Evolutionary conservation across 2,329 filamentous ascomycete species (phyloP), one percentile per base, ranked within the genome.

Genomic region (Pezicula rhizophila): DNA sequence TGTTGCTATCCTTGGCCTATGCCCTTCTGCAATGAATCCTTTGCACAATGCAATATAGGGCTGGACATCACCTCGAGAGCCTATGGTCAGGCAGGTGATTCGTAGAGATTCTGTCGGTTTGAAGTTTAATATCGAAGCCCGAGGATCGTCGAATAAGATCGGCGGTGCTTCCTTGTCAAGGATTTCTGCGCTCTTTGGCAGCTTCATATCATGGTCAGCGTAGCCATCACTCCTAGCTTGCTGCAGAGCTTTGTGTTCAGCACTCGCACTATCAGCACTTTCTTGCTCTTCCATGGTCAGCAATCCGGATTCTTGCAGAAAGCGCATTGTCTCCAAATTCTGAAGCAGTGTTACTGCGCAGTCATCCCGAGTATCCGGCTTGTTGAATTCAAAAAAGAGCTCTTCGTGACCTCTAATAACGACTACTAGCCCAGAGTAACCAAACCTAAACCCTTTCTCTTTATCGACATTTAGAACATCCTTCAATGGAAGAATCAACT

Each of bases 31-130:
- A 38, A 95, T 68, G 2, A 99, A 72, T 0, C 88, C 89, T 64
- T 96, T 96, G 71, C 93, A 96, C 1, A 99, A 74, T 0, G 93
- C 90, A 64, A 99, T 97, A 65, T 97, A 99, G 1, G 93, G 93
- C 65, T 99, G 93, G 4, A 99, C 92, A 64, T 99, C 93, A 20
- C 93, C 93, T 51, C 93, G 80, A 11, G 92, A 96, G 14, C 93
- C 93, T 54, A 99, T 99, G 0, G 93, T 99, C 34, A 99, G 73
- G 64, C 93, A 99, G 1, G 92, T 96, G 51, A 99, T 87, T 17
- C 77, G 84, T 64, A 99, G 72, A 2, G 91, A 75, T 57, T 88
- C 77, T 2, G 81, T 70, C 0, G 93, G 92, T 67, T 95, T 96
- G 70, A 96, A 95, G 57, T 93, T 89, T 54, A 96, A 77, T 50